Conservation (phyloP, 2,329 filamentous ascomycete genomes). For the Aspergillus aculeatus region DNA sequence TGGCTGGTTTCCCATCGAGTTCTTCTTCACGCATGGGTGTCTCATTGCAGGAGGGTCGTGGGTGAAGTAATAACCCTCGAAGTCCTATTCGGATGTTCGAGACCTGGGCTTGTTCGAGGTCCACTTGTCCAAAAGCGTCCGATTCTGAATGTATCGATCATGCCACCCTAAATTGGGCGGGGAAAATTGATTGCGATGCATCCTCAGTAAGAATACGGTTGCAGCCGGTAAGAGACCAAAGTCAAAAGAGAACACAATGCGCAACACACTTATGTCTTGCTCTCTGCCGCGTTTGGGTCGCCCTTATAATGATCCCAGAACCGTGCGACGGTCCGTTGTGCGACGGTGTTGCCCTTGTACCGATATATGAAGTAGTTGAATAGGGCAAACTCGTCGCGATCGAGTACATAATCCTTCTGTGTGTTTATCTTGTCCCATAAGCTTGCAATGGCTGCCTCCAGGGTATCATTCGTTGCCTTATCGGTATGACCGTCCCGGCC, state of each 20-base stretch:
- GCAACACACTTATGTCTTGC: background rate
- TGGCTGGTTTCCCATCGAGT: too few relatives aligned
- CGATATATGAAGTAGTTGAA: constrained; percentile 80
- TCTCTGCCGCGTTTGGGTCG: background rate
- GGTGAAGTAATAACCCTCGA: too few relatives aligned
- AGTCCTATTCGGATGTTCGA: too few relatives aligned
- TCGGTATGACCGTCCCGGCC: constrained; percentile 72
- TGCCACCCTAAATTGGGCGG: background rate
- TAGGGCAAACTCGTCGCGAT: constrained; percentile 73
- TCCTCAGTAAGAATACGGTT: background rate
- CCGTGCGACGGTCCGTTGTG: background rate
- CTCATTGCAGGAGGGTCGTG: too few relatives aligned
- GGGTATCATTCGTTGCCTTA: constrained; percentile 60
- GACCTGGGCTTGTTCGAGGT: background rate
- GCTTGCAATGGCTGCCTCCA: constrained; percentile 62
- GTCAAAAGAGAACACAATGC: background rate
- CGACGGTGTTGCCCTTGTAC: constrained; percentile 48
- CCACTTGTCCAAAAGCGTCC: background rate
- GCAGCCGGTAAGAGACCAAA: background rate
- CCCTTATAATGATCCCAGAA: background rate
- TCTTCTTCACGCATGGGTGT: too few relatives aligned
- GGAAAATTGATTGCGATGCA: background rate
- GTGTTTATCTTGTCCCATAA: constrained; percentile 68
- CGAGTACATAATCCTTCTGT: constrained; percentile 71
- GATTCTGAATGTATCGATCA: background rate